A percentile compares a stretch with the other conserved stretches of the same genome.
phyloP scores from a whole-genome alignment of 2,329 filamentous ascomycete genomes.

The Stemphylium beticola region DNA sequence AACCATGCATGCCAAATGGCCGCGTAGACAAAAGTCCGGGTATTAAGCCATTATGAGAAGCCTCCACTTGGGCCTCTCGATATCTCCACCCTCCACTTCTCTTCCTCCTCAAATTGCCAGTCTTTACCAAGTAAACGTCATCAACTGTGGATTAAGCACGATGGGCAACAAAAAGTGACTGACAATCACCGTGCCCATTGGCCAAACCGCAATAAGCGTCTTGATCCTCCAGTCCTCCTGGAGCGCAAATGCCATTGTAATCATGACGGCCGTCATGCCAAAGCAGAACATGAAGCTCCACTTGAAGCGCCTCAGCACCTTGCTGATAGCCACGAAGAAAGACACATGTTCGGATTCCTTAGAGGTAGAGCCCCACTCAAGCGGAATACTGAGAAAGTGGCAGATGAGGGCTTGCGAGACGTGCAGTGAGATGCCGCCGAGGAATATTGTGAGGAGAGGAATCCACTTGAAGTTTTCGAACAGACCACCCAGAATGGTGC shows the following conservation, averaged over 20 bases:
- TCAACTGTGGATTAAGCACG: conserved; percentile 77
- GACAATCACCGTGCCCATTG: conserved; percentile 70
- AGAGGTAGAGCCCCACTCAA: conserved; percentile 83
- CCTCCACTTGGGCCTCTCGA: too few species aligned
- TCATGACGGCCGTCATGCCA: conserved; percentile 64
- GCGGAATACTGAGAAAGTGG: conserved; percentile 86
- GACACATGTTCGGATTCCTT: conserved; percentile 83
- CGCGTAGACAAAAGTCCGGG: too few species aligned
- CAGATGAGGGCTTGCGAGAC: conserved; percentile 78
- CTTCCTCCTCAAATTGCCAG: too few species aligned
- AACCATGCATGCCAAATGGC: too few species aligned
- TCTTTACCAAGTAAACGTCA: conserved; percentile 77
- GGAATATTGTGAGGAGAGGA: conserved; percentile 75
- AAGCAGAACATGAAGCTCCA: conserved; percentile 67
- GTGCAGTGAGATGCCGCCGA: conserved; percentile 81
- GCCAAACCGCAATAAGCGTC: conserved; percentile 70
- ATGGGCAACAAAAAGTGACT: conserved; percentile 75
- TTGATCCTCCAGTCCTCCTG: conserved; percentile 62
- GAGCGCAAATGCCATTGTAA: conserved; percentile 70
- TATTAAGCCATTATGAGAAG: too few species aligned
- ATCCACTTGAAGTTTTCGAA: conserved; percentile 68
- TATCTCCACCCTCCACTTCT: too few species aligned
- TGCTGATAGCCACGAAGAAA: conserved; percentile 84
- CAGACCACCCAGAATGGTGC: conserved; percentile 57
- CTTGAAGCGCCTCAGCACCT: conserved; percentile 80